Percentiles rank a stretch among this genome's conserved stretches.
Conservation (phyloP, 2,329 filamentous ascomycete species). For the Chaetomiaceae sp. region DNA sequence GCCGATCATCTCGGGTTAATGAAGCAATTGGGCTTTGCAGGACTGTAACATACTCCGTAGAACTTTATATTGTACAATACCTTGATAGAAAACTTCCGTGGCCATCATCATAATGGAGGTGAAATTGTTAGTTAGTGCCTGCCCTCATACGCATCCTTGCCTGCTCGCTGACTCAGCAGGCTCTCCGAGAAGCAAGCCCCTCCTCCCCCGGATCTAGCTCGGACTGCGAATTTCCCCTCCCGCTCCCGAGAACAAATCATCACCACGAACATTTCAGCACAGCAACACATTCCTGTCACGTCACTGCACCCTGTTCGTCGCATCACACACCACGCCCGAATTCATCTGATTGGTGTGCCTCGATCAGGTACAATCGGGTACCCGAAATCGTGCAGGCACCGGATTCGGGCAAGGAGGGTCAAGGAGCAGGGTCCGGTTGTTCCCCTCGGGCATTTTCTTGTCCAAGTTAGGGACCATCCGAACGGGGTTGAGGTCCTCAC, state of each 20-base stretch:
- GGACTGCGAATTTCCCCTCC: conserved; percentile 27
- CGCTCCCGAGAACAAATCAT: conserved; percentile 31
- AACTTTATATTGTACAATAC: conserved; percentile 1
- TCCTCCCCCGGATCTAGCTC: conserved; percentile 15
- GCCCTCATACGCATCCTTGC: too few species aligned
- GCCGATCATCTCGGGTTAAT: not conserved
- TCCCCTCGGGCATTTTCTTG: too few species aligned
- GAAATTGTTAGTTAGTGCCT: not conserved
- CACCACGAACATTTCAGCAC: conserved; percentile 46
- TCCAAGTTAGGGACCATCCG: too few species aligned
- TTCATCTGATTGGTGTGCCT: conserved; percentile 23
- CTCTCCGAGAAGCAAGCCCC: conserved; percentile 11
- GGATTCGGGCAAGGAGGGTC: not conserved
- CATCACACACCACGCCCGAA: conserved; percentile 21
- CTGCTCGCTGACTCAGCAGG: conserved; percentile 13
- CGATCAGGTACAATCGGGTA: conserved; percentile 4
- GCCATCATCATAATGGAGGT: too few species aligned
- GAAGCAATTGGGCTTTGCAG: not conserved
- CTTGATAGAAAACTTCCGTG: too few species aligned
- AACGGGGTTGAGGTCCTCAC: too few species aligned
- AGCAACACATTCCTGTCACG: conserved; percentile 26
- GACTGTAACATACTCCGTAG: conserved; percentile 7
- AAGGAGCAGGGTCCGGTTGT: too few species aligned
- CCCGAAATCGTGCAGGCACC: conserved; percentile 12
- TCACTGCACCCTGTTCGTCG: conserved; percentile 18